Evolutionary conservation across 164 flowering plant species (phyloP).

Genomic region (Magnolia changhungtana): DNA sequence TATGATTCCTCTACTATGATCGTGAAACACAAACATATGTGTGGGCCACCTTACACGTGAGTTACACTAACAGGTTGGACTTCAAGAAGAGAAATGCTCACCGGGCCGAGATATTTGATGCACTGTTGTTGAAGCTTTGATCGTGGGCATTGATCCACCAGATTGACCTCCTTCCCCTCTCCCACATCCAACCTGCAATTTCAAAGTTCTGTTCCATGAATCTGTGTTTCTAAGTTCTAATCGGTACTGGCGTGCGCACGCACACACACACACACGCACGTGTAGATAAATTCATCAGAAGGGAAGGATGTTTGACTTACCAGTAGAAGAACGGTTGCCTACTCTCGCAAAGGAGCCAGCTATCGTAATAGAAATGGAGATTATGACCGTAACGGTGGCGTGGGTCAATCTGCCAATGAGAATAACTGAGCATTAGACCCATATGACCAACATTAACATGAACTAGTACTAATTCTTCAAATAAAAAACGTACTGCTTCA

Average conservation of each 20-base stretch:
- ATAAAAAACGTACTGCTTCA: conserved; percentile 73
- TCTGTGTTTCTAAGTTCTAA: not conserved
- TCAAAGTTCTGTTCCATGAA: conserved; percentile 1
- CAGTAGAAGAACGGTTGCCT: conserved; percentile 91
- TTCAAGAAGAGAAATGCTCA: conserved; percentile 26
- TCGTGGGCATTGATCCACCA: conserved; percentile 69
- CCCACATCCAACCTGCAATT: conserved; percentile 81
- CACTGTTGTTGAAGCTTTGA: conserved; percentile 84
- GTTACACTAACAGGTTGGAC: not conserved
- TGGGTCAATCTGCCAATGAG: conserved; percentile 73
- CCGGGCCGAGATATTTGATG: conserved; percentile 92
- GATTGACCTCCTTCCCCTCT: conserved; percentile 77
- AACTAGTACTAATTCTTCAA: not conserved
- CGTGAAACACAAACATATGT: too few species aligned
- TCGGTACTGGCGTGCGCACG: not conserved
- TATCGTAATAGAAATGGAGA: conserved; percentile 76
- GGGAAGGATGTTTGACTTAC: conserved; percentile 35
- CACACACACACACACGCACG: not conserved
- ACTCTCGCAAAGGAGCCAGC: conserved; percentile 85
- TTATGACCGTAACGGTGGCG: conserved; percentile 97
- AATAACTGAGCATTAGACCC: not conserved
- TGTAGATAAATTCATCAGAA: not conserved
- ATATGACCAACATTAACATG: not conserved
- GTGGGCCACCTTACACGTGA: too few species aligned
- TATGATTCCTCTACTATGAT: too few species aligned